Percentiles rank a stretch among this genome's conserved stretches.
Evolutionary conservation across 2,329 filamentous ascomycete genomes (phyloP).

Genomic region (Talaromyces albobiverticillius): DNA sequence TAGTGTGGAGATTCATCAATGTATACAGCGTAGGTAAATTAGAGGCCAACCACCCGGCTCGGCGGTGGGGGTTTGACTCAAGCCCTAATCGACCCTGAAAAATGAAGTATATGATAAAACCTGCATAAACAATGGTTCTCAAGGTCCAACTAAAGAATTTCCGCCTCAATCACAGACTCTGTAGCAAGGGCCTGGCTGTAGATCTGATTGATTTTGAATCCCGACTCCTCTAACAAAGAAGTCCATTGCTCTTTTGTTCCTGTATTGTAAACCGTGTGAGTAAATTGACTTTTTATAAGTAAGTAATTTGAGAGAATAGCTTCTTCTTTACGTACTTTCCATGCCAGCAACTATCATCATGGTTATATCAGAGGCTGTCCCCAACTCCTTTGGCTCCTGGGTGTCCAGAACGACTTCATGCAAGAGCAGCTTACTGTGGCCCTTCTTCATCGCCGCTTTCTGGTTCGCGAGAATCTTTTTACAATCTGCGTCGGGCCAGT

Average conservation of each 20-base stretch:
- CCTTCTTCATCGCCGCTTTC: constrained; percentile 21
- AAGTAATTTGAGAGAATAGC: not conserved
- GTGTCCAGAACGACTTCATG: constrained; percentile 24
- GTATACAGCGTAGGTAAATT: too few species aligned
- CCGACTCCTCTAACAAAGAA: constrained; percentile 15
- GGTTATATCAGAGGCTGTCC: constrained; percentile 22
- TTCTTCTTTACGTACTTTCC: not conserved
- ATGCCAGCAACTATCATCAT: constrained; percentile 14
- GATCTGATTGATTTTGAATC: constrained; percentile 27
- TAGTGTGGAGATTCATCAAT: too few species aligned
- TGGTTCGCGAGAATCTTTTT: constrained; percentile 29
- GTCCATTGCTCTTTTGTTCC: constrained; percentile 10
- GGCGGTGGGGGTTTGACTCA: too few species aligned
- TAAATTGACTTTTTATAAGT: not conserved
- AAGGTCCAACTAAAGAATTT: not conserved
- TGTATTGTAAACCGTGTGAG: not conserved
- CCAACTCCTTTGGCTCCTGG: constrained; percentile 34
- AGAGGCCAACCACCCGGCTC: too few species aligned
- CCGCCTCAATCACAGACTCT: constrained; percentile 12
- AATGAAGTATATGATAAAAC: too few species aligned
- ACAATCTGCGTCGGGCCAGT: constrained; percentile 32
- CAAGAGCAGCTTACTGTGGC: constrained; percentile 29
- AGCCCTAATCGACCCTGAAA: too few species aligned
- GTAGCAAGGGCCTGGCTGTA: constrained; percentile 3
- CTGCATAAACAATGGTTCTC: too few species aligned